These are phyloP conservation scores for Aspergillus carbonarius DNA, from an alignment of 2,329 filamentous ascomycete genomes.

Conservation along the genomic window DNA sequence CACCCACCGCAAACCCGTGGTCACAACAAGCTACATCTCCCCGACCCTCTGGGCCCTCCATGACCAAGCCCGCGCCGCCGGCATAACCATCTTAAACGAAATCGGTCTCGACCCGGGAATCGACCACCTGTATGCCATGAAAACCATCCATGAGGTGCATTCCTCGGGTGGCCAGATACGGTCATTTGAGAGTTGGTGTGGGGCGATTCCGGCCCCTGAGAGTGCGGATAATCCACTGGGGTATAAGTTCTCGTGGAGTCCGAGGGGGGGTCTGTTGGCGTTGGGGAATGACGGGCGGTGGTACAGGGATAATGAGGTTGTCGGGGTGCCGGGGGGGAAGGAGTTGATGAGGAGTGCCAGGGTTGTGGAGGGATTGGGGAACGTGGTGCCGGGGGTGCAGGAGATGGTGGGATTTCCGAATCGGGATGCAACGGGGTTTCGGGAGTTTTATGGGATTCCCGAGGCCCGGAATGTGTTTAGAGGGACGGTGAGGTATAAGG, in stretches of 20 bases:
- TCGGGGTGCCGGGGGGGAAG: background rate
- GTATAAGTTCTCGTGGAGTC: slow-evolving; percentile 10
- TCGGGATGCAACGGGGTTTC: slow-evolving; percentile 1
- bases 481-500: slow-evolving; percentile 4
- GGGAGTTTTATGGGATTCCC: slow-evolving; percentile 3
- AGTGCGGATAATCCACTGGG: slow-evolving; percentile 4
- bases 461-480: slow-evolving; percentile 3
- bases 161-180: background rate
- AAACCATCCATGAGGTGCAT: slow-evolving; percentile 10
- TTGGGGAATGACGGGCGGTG: slow-evolving; percentile 5
- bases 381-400: background rate
- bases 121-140: slow-evolving; percentile 10
- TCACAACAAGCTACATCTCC: slow-evolving; percentile 5
- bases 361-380: background rate
- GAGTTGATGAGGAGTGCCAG: slow-evolving; percentile 1
- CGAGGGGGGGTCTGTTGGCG: background rate
- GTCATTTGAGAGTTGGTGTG: slow-evolving; percentile 7
- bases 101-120: slow-evolving; percentile 4
- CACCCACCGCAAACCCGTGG: background rate
- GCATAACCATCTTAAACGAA: background rate
- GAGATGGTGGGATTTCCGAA: slow-evolving; percentile 5
- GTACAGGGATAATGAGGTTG: background rate
- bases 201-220: slow-evolving; percentile 3
- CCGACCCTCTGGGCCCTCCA: slow-evolving; percentile 1
- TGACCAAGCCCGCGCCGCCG: background rate